Evolutionary conservation across 1,139 yeast genomes (phyloP), one percentile per base, ranked within the genome.

Genomic region (Yamadazyma pseudoaaseri): DNA sequence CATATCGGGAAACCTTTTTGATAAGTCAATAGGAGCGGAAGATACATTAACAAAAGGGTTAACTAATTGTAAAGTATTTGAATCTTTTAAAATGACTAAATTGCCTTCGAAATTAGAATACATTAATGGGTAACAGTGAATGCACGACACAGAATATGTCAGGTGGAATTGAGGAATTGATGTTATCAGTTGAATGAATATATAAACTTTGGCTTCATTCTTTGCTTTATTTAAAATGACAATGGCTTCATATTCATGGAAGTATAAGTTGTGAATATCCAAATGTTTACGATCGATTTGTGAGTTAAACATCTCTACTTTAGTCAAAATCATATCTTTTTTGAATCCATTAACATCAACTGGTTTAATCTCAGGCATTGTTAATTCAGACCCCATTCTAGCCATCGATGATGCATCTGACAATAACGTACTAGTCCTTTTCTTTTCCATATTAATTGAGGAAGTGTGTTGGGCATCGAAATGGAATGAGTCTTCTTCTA

Each of bases 241-340:
- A 2, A 85, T 51, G 0, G 81, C 83, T 48, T 84, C 90, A 45
- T 74, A 74, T 26, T 73, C 76, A 20, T 71, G 71, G 45, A 65
- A 76, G 3, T 54, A 47, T 6, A 81, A 34, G 5, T 73, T 69
- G 27, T 65, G 56, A 3, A 76, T 60, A 37, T 68, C 67, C 23
- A 81, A 44, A 6, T 59, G 51, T 3, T 52, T 44, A n/a, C 53
- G 39, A 17, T 58, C 52, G 6, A 58, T 56, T 12, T 54, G 53
- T 14, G 60, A 45, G 12, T 60, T 58, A 15, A 75, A 55, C 0
- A 73, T 58, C 20, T 79, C 82, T 5, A 85, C 58, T 45, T 71
- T 75, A 0, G 89, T 79, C 39, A 86, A 60, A 13, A 82, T 78
- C 52, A 82, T 70, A 52, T 86, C 95, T 45, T 83, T 85, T 29